A percentile compares a stretch with the other conserved stretches of the same genome.
Conservation (phyloP, 805 yeast species). For the Kuraishia capsulata region DNA sequence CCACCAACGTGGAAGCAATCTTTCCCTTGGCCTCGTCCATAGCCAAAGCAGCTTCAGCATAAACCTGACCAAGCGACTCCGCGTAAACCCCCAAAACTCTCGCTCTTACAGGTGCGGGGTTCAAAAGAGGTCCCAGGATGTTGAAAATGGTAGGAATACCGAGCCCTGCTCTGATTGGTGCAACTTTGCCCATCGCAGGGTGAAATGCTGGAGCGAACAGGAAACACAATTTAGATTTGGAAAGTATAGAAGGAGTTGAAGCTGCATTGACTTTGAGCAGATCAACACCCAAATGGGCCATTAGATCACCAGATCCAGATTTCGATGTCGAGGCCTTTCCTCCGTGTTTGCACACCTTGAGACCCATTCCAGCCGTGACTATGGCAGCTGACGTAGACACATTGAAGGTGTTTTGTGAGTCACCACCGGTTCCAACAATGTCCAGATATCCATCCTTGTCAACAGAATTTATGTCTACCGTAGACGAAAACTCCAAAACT, state of each 20-base stretch:
- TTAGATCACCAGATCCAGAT: slow-evolving; percentile 90
- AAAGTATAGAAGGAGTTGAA: slow-evolving; percentile 52
- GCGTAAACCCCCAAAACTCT: slow-evolving; percentile 87
- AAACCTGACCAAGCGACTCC: slow-evolving; percentile 68
- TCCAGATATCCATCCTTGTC: slow-evolving; percentile 57
- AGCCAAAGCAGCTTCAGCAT: slow-evolving; percentile 69
- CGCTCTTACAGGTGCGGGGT: slow-evolving; percentile 77
- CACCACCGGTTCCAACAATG: slow-evolving; percentile 99
- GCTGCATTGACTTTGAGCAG: slow-evolving; percentile 53
- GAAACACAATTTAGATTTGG: slow-evolving; percentile 48
- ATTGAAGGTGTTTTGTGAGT: slow-evolving; percentile 94
- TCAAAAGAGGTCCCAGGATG: slow-evolving; percentile 85
- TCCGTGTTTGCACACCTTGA: slow-evolving; percentile 88
- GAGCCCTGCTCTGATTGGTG: slow-evolving; percentile 61
- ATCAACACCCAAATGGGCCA: slow-evolving; percentile 77
- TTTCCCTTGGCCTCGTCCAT: slow-evolving; percentile 42
- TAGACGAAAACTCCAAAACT: slow-evolving; percentile 54
- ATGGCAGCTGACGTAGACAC: slow-evolving; percentile 94
- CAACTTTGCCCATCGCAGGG: slow-evolving; percentile 81
- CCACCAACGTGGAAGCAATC: slow-evolving; percentile 61
- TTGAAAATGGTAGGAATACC: slow-evolving; percentile 94
- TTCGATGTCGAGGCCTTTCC: slow-evolving; percentile 93
- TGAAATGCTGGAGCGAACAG: slow-evolving; percentile 93
- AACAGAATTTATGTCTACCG: slow-evolving; percentile 35
- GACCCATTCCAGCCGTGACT: slow-evolving; percentile 82